These are phyloP conservation scores for Helianthus tuberosus DNA, from an alignment of 129 eudicot species.

Conservation along the genomic window DNA sequence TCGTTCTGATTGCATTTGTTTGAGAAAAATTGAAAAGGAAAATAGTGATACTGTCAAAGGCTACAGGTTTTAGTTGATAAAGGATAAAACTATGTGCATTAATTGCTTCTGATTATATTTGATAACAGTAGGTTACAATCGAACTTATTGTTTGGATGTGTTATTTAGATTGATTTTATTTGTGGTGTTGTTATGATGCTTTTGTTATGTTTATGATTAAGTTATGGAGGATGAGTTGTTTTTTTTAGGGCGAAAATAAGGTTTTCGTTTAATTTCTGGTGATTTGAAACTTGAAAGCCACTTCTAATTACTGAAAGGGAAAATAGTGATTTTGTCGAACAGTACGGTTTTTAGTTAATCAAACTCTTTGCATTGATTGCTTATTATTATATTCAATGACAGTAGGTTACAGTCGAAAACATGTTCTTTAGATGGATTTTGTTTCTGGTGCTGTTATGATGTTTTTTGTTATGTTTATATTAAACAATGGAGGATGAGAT, in stretches of 20 bases:
- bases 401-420: slow-evolving; percentile 6
- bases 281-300: background rate
- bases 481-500: background rate
- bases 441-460: background rate
- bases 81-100: slow-evolving; percentile 19
- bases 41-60: background rate
- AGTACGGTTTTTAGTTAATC: slow-evolving; percentile 20
- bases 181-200: no score
- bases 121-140: no score
- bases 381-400: background rate
- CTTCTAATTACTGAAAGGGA: background rate
- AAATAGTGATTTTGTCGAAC: slow-evolving; percentile 12
- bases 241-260: no score
- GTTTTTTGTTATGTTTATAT: background rate
- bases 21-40: background rate
- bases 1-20: background rate
- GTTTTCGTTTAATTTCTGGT: slow-evolving; percentile 11
- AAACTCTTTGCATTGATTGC: slow-evolving; percentile 32
- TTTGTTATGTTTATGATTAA: no score
- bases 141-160: no score
- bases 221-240: no score
- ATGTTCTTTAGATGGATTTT: background rate
- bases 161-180: no score
- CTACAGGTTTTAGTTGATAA: slow-evolving; percentile 19
- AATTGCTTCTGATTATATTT: slow-evolving; percentile 3